Conservation (phyloP, 768 basidiomycete species). For the Serendipita vermifera region DNA sequence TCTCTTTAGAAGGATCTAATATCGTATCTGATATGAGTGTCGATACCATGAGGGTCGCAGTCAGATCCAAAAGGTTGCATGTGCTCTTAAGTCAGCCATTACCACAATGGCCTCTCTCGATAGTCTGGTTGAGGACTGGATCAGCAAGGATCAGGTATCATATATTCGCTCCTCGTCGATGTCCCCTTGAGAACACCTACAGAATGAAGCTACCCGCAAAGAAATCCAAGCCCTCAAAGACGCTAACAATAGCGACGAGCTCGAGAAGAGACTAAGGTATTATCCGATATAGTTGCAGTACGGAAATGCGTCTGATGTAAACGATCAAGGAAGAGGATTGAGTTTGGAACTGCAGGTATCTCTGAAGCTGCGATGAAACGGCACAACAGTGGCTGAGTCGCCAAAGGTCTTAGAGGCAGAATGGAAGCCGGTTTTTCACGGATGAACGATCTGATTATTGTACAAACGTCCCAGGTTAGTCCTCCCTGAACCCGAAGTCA, state of each 20-base stretch:
- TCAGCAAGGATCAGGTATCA: slow-evolving; percentile 13
- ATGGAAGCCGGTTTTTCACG: slow-evolving; percentile 89
- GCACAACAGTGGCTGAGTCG: neutral
- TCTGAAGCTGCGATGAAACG: slow-evolving; percentile 11
- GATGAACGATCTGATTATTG: slow-evolving; percentile 79
- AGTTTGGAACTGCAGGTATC: slow-evolving; percentile 77
- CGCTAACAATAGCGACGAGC: slow-evolving; percentile 13
- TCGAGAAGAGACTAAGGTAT: slow-evolving; percentile 17
- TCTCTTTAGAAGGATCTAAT: slow-evolving; percentile 1
- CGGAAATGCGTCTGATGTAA: slow-evolving; percentile 6
- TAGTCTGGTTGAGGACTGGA: slow-evolving; percentile 14
- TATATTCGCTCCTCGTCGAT: neutral
- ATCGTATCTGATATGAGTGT: neutral
- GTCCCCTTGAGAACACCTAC: neutral
- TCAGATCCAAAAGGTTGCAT: neutral
- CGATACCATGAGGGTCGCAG: neutral
- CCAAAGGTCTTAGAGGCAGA: slow-evolving; percentile 52
- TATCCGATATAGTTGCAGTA: slow-evolving; percentile 16
- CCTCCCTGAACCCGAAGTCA: neutral
- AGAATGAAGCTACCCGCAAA: slow-evolving; percentile 19
- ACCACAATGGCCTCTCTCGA: slow-evolving; percentile 5
- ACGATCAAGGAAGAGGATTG: slow-evolving; percentile 41
- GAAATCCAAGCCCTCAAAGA: slow-evolving; percentile 19
- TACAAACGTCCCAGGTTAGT: slow-evolving; percentile 66
- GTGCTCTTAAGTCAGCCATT: neutral